phyloP scores from a whole-genome alignment of 2,329 filamentous ascomycete species.

The Curvularia verruculosa region DNA sequence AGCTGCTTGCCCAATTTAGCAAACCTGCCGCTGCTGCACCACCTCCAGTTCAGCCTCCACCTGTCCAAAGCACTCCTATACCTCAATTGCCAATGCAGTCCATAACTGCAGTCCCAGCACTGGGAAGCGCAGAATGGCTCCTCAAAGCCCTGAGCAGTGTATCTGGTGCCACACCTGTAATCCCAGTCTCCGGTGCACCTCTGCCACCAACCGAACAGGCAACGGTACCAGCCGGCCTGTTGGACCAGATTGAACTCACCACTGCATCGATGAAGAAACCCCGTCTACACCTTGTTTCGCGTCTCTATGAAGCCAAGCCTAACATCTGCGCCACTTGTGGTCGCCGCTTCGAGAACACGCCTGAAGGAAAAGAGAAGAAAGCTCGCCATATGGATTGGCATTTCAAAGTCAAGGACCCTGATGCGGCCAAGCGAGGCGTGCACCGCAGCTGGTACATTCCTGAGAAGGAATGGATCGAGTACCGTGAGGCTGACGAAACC shows the following conservation, averaged over 20 bases:
- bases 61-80: conserved; percentile 23
- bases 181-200: conserved; percentile 33
- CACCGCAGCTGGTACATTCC: conserved; percentile 96
- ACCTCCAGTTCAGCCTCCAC: conserved; percentile 21
- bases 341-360: conserved; percentile 78
- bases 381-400: conserved; percentile 97
- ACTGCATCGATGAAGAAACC: conserved; percentile 75
- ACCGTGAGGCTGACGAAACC: conserved; percentile 76
- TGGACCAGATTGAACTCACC: conserved; percentile 65
- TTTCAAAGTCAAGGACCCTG: conserved; percentile 89
- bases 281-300: conserved; percentile 73
- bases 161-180: conserved; percentile 33
- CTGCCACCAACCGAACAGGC: conserved; percentile 37
- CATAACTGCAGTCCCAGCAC: conserved; percentile 17
- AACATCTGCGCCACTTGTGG: conserved; percentile 92
- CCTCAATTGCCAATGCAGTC: conserved; percentile 30
- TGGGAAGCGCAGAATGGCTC: conserved; percentile 40
- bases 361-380: conserved; percentile 83
- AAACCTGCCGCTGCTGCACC: conserved; percentile 30
- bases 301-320: conserved; percentile 80
- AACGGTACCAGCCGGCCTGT: conserved; percentile 46
- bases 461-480: conserved; percentile 92
- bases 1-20: conserved; percentile 42
- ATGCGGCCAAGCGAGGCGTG: conserved; percentile 83
- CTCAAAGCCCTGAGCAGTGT: conserved; percentile 40